Percentiles rank a stretch among this genome's conserved stretches.
Conservation (phyloP, 345 rosid genomes). For the Citrus reticulata region DNA sequence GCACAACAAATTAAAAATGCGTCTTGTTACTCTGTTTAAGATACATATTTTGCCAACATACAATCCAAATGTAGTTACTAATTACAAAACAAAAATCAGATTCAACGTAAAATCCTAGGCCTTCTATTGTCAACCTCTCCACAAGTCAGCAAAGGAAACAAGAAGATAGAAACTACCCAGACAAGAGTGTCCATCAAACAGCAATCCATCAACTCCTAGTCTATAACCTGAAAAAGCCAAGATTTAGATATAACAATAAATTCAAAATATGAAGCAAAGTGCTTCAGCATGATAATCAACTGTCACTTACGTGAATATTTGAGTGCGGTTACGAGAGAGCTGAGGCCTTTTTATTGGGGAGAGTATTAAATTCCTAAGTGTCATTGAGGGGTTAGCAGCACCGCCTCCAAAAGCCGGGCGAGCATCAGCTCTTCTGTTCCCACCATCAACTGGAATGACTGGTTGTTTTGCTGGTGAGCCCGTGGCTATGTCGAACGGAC, state of each 20-base stretch:
- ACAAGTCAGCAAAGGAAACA: not conserved
- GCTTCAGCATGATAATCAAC: not conserved
- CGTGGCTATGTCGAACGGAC: conserved; percentile 63
- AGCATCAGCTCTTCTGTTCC: conserved; percentile 51
- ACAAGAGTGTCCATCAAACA: not conserved
- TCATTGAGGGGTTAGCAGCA: conserved; percentile 60
- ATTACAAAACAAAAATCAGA: not conserved
- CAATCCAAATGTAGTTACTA: not conserved
- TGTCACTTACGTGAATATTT: conserved; percentile 66
- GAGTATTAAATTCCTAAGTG: conserved; percentile 77
- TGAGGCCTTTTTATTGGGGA: conserved; percentile 96
- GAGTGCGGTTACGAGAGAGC: conserved; percentile 69
- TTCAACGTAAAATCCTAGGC: not conserved
- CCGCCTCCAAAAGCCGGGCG: conserved; percentile 45
- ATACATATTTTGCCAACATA: not conserved
- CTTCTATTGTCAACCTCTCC: not conserved
- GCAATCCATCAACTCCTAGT: not conserved
- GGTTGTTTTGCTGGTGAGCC: conserved; percentile 56
- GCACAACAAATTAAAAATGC: too few species aligned
- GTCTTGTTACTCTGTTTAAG: not conserved
- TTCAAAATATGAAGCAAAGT: not conserved
- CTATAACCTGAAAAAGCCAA: conserved; percentile 29
- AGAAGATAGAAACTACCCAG: not conserved
- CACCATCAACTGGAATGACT: conserved; percentile 50
- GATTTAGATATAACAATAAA: not conserved